Percentiles rank a stretch among this genome's conserved stretches.
phyloP scores from a whole-genome alignment of 495 filamentous ascomycete species.

The Chlorociboria aeruginascens region DNA sequence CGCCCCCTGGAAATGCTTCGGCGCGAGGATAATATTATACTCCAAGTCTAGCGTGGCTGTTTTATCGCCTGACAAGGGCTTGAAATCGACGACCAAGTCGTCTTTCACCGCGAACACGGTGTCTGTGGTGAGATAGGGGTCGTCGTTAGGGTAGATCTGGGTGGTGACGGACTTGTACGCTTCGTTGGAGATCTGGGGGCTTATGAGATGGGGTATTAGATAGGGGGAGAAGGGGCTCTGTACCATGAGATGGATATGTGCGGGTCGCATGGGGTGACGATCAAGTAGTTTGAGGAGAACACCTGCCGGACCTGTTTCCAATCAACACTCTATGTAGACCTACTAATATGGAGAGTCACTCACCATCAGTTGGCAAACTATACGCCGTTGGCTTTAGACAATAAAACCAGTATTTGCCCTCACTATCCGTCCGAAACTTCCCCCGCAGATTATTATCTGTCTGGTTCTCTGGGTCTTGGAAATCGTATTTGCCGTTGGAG shows the following conservation, averaged over 20 bases:
- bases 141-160: constrained; percentile 51
- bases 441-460: constrained; percentile 70
- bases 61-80: constrained; percentile 2
- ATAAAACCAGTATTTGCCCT: constrained; percentile 69
- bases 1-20: background rate
- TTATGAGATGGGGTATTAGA: constrained; percentile 2
- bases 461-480: constrained; percentile 71
- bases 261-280: constrained; percentile 68
- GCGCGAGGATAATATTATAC: background rate
- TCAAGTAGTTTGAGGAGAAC: constrained; percentile 59
- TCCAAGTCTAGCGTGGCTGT: background rate
- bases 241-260: constrained; percentile 76
- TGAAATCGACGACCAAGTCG: constrained; percentile 51
- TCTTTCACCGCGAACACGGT: constrained; percentile 57
- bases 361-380: constrained; percentile 51
- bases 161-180: constrained; percentile 45
- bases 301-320: constrained; percentile 40
- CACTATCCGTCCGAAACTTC: constrained; percentile 65
- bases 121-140: constrained; percentile 47
- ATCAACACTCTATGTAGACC: no score
- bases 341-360: no score
- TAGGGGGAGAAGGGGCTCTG: constrained; percentile 16
- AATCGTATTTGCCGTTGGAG: constrained; percentile 77
- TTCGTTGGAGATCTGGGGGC: constrained; percentile 29
- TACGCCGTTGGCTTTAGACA: constrained; percentile 73